Evolutionary conservation across 495 filamentous ascomycete genomes (phyloP), one percentile per base, ranked within the genome.

Genomic region (Aspergillus biplanus): DNA sequence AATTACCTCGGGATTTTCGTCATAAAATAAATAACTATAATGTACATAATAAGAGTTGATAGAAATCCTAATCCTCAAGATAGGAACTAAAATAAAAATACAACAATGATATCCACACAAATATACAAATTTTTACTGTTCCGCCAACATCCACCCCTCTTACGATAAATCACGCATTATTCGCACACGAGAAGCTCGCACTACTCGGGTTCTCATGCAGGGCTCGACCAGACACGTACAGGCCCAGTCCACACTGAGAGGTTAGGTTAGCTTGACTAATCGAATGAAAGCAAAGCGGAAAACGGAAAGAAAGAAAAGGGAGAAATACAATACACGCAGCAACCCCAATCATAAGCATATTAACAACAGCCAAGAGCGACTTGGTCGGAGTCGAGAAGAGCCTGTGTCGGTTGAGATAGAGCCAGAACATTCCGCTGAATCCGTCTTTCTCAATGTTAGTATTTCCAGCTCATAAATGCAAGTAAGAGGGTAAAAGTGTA

Each of bases 371-470:
- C 39, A 82, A 65, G n/a, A 56, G 57, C n/a, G 75, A 75, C 67
- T 79, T 80, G 48, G 65, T 61, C n/a, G 66, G 67, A 6, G 69
- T 74, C 5, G 70, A 68, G 27, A 73, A 73, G 67, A 73, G 78
- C 9, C 62, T 44, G 11, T 73, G 77, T 52, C 68, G 53, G 57
- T 81, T 81, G 65, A 82, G 57, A 65, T 71, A 73, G 7, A 82
- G 62, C 78, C 81, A 80, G 66, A 80, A 83, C 11, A 80, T 68
- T n/a, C 78, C 78, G 54, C 67, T 69, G 15, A 80, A 69, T 12
- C 80, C 80, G 55, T 76, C 21, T 27, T 27, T 27, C 21, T 27
- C 2, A 1, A 1, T 27, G 21, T 27, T 27, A 27, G 21, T 27
- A n/a, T n/a, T n/a, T n/a, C n/a, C n/a, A n/a, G n/a, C n/a, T n/a